Conservation (phyloP, 1,139 yeast species). For the Suhomyces kunorum region DNA sequence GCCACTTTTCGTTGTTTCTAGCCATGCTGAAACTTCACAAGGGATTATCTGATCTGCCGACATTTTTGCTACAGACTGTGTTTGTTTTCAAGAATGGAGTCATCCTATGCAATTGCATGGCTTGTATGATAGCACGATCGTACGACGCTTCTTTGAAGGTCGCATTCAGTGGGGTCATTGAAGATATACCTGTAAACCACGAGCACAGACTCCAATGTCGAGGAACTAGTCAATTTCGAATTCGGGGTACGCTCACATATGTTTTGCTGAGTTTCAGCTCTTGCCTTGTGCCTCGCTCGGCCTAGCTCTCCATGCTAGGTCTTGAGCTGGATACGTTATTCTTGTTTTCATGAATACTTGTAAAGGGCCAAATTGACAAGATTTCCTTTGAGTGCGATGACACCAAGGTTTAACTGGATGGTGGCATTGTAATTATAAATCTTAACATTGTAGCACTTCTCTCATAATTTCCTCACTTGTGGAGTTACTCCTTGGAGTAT, state of each 20-base stretch:
- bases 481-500: neutral
- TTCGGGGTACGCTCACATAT: neutral
- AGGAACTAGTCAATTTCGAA: neutral
- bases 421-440: conserved; percentile 72
- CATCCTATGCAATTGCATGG: too few relatives aligned
- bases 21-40: neutral
- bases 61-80: too few relatives aligned
- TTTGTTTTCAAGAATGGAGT: too few relatives aligned
- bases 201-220: neutral
- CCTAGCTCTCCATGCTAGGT: conserved; percentile 27
- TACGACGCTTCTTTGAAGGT: conserved; percentile 41
- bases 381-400: conserved; percentile 77
- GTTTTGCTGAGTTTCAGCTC: neutral
- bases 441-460: conserved; percentile 44
- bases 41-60: conserved; percentile 6
- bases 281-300: conserved; percentile 80
- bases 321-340: conserved; percentile 58
- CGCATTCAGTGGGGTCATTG: conserved; percentile 30
- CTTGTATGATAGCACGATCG: neutral
- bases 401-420: conserved; percentile 58
- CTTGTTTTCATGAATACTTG: conserved; percentile 16
- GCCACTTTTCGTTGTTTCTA: conserved; percentile 28
- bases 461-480: neutral
- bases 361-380: conserved; percentile 63
- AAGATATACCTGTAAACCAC: conserved; percentile 6